Evolutionary conservation across 306 rosid species (phyloP), one percentile per base, ranked within the genome.

Genomic region (Mucuna pruriens): DNA sequence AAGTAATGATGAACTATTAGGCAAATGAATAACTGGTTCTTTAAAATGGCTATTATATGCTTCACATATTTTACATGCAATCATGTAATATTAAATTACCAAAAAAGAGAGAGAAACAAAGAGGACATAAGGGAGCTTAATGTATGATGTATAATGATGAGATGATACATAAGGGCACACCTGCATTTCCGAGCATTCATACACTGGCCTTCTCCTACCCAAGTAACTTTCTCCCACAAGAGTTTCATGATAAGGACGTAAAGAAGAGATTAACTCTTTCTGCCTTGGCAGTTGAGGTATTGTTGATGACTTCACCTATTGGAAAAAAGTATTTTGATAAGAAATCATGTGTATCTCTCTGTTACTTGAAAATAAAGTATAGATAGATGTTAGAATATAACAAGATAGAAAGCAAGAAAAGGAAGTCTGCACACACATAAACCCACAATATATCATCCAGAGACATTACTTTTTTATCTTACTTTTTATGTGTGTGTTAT

Each of bases 151-250:
- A 69, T 16, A 75, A 29, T 7, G 51, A 84, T 7, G 23, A 66
- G 33, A 83, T 71, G 45, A 60, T 42, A 29, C 23, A 44, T 52
- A 68, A 89, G 65, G 66, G 42, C 89, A 71, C 52, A 93, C 99
- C 99, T 96, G 99, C 75, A 87, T 87, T 75, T 90, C 97, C 12
- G 97, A 92, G 90, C 95, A 94, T 78, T 96, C 98, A 15, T 90
- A 85, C 67, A 86, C 89, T 0, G 97, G 97, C 80, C 99, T 90
- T 88, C 78, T 94, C 87, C 88, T 96, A 22, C 90, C 99, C 90
- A 96, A 84, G 87, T 87, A 96, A 85, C 98, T 96, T 86, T 96
- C 99, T 64, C 97, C 99, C 3, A 96, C 98, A 70, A 96, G 98
- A 74, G 88, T 90, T 57, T 94, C 89, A 65, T 96, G 97, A 87